phyloP scores from a whole-genome alignment of 495 filamentous ascomycete species.

The Aspergillus bertholletiae region DNA sequence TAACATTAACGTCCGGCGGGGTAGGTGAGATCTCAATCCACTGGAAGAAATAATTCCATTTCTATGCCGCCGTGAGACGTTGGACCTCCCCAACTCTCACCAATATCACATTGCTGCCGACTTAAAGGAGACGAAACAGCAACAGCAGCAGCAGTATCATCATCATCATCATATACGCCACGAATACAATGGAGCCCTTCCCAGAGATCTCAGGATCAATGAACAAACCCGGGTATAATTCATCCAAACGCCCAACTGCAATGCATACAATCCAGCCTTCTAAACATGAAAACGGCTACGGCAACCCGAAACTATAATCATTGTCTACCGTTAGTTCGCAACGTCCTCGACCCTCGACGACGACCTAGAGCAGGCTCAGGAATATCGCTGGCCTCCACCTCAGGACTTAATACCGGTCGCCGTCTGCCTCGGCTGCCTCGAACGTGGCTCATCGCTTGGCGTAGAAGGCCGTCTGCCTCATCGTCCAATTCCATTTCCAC shows the following conservation, averaged over 20 bases:
- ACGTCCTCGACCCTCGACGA: conserved; percentile 18
- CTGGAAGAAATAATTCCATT: neutral
- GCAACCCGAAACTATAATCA: neutral
- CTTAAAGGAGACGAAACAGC: neutral
- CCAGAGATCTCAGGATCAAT: neutral
- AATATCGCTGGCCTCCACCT: conserved; percentile 20
- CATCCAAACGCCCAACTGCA: conserved; percentile 6
- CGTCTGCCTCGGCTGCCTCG: conserved; percentile 26
- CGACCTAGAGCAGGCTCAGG: conserved; percentile 15
- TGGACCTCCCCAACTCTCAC: neutral
- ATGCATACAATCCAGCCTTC: neutral
- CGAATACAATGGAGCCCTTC: neutral
- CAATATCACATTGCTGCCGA: neutral
- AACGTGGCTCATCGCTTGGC: conserved; percentile 33
- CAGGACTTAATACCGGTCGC: conserved; percentile 13
- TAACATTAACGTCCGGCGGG: too few relatives aligned
- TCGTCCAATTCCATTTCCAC: conserved; percentile 43
- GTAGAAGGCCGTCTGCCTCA: conserved; percentile 36
- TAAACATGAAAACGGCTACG: neutral
- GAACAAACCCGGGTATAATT: neutral
- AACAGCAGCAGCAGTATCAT: too few relatives aligned
- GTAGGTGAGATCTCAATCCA: too few relatives aligned
- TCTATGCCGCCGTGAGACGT: neutral
- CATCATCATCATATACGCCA: neutral
- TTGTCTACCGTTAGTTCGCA: conserved; percentile 25